Conservation (phyloP, 2,329 filamentous ascomycete species). For the Verticillium klebahnii region DNA sequence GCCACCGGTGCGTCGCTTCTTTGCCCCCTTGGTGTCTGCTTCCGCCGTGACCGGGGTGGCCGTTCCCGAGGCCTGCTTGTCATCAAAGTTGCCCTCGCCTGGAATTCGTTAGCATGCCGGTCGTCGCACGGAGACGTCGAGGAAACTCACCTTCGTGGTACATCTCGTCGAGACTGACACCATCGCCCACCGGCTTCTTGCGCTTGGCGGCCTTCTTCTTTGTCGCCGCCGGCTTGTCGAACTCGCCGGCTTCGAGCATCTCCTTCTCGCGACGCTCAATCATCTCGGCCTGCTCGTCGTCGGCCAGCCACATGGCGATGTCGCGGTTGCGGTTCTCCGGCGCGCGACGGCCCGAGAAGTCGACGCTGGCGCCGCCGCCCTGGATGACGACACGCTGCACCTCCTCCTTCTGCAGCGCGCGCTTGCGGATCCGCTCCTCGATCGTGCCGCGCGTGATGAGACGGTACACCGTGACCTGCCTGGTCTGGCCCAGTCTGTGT, state of each 20-base stretch:
- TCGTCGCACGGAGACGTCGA: background rate
- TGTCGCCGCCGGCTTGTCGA: slow-evolving; percentile 47
- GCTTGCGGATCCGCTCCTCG: slow-evolving; percentile 95
- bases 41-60: slow-evolving; percentile 69
- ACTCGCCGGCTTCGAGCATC: slow-evolving; percentile 67
- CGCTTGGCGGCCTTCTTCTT: slow-evolving; percentile 57
- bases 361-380: slow-evolving; percentile 83
- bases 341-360: slow-evolving; percentile 88
- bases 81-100: slow-evolving; percentile 97
- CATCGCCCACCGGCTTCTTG: slow-evolving; percentile 44
- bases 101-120: slow-evolving; percentile 1
- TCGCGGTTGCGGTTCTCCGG: slow-evolving; percentile 94
- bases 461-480: slow-evolving; percentile 94
- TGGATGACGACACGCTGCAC: slow-evolving; percentile 96
- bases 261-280: slow-evolving; percentile 93
- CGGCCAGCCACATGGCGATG: slow-evolving; percentile 97
- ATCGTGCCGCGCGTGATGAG: slow-evolving; percentile 96
- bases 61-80: slow-evolving; percentile 75
- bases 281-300: slow-evolving; percentile 91
- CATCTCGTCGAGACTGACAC: slow-evolving; percentile 84
- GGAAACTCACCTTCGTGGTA: slow-evolving; percentile 88
- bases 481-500: slow-evolving; percentile 93
- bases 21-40: slow-evolving; percentile 42
- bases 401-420: slow-evolving; percentile 96
- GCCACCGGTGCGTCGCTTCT: slow-evolving; percentile 47